Evolutionary conservation across 2,329 filamentous ascomycete genomes (phyloP), one percentile per base, ranked within the genome.

Genomic region (Paecilomyces dactylethromorphus): DNA sequence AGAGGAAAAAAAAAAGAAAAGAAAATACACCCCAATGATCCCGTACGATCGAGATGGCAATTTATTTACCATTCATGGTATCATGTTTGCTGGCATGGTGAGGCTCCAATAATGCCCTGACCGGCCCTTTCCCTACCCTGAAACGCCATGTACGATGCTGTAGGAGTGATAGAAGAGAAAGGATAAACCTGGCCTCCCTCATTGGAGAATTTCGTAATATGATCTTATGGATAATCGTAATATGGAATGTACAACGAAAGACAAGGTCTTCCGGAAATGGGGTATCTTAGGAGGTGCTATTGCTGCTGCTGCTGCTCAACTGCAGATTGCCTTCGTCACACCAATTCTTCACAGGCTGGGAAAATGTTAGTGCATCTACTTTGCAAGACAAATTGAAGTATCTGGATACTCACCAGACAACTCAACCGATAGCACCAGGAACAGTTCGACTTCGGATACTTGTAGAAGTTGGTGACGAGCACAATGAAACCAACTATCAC

Each of bases 341-440:
- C 77, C 77, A 79, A 59, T 73, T 71, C 56, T 77, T 77, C 61
- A 79, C 69, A n/a, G 76, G 74, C 74, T 76, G 60, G 10, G 24
- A 55, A 53, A 18, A 50, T 8, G 18, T 57, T 3, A 56, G 31
- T 18, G 52, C 11, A 55, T 66, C 61, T 68, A 63, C 49, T 62
- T 56, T 29, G 49, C 18, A 7, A 32, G 32, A 29, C 22, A 53
- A 35, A 52, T 26, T 45, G 29, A 32, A 32, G 10, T 22, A 35
- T 56, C 29, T 11, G 50, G 21, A 52, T 53, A 87, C 91, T 84
- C 79, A 94, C 91, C 77, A 99, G 77, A 71, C 94, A 99, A 73
- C 89, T 95, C 66, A 99, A 76, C 69, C 96, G 94, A 79, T 95
- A 94, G 81, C 94, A 99, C 94, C 94, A 99, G 11, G 77, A 81